Evolutionary conservation across 2,329 filamentous ascomycete genomes (phyloP), one percentile per base, ranked within the genome.

Genomic region (Akanthomyces uredinophilus): DNA sequence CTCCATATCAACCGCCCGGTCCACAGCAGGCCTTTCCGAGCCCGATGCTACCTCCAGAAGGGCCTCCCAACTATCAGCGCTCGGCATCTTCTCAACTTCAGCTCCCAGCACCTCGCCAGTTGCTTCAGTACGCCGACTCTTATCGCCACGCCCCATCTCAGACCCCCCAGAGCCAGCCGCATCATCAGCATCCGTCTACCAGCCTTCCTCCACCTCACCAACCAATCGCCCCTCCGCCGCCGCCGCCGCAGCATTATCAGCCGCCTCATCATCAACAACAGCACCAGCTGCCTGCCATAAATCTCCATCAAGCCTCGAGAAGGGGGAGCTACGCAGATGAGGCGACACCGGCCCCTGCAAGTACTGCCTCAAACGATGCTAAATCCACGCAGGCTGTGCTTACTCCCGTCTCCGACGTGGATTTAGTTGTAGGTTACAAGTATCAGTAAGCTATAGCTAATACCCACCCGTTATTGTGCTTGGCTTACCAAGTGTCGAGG

Each of bases 401-500:
- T 3, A 62, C 67, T 18, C 64, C 70, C 2, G 68, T 74, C 20
- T 74, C 74, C 29, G 73, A 72, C 44, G 64, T 75, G n/a, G 74
- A 76, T 58, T 70, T 74, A 32, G 59, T 62, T 10, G 69, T 71
- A 5, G 73, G 74, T 13, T 68, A 73, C 63, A 74, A 71, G 62
- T 76, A 76, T 39, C 70, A 70, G 74, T 76, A 59, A 61, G 73
- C 69, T 29, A 35, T 60, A 46, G 16, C 18, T n/a, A 7, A 39
- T 32, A 5, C 22, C 3, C 32, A 39, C 22, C 20, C 13, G 24
- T 29, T 18, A 18, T 29, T n/a, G 7, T 16, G 13, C 24, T 16
- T 43, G 63, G 52, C 55, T 43, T 27, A 59, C 69, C 71, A 61
- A 73, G 57, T 14, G 18, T 41, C 64, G 66, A 89, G 87, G 65